Conservation (phyloP, 306 rosid species). For the Quercus glauca region DNA sequence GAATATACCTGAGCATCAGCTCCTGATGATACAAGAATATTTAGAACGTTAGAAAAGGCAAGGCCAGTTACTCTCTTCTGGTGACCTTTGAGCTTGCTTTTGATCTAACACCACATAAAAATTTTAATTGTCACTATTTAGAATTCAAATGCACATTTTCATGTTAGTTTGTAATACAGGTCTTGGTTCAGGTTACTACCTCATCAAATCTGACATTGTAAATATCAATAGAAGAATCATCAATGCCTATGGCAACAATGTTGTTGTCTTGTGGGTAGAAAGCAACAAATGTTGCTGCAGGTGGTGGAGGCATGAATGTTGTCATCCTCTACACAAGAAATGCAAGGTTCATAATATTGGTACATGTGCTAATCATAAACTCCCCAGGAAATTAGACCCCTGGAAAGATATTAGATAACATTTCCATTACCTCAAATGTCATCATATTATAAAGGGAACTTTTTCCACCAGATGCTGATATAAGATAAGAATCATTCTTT, state of each 20-base stretch:
- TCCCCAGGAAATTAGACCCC: background rate
- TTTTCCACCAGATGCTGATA: slow-evolving; percentile 99
- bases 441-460: slow-evolving; percentile 97
- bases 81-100: slow-evolving; percentile 91
- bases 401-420: background rate
- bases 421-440: slow-evolving; percentile 80
- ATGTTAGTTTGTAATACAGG: background rate
- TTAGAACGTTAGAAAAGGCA: slow-evolving; percentile 79
- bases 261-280: slow-evolving; percentile 98
- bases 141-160: background rate
- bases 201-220: slow-evolving; percentile 91
- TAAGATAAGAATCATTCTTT: slow-evolving; percentile 91
- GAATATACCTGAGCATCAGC: slow-evolving; percentile 91
- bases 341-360: background rate
- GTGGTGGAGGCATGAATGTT: slow-evolving; percentile 97
- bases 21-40: slow-evolving; percentile 96
- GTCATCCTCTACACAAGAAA: slow-evolving; percentile 82
- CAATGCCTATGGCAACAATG: slow-evolving; percentile 97
- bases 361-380: background rate
- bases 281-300: slow-evolving; percentile 95
- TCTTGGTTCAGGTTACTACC: slow-evolving; percentile 42
- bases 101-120: slow-evolving; percentile 47
- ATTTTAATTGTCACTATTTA: background rate
- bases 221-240: slow-evolving; percentile 88
- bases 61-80: slow-evolving; percentile 97